A percentile compares a stretch with the other conserved stretches of the same genome.
Evolutionary conservation across 352 stramenopile species (phyloP).

Genomic region (Phytophthora europaea): DNA sequence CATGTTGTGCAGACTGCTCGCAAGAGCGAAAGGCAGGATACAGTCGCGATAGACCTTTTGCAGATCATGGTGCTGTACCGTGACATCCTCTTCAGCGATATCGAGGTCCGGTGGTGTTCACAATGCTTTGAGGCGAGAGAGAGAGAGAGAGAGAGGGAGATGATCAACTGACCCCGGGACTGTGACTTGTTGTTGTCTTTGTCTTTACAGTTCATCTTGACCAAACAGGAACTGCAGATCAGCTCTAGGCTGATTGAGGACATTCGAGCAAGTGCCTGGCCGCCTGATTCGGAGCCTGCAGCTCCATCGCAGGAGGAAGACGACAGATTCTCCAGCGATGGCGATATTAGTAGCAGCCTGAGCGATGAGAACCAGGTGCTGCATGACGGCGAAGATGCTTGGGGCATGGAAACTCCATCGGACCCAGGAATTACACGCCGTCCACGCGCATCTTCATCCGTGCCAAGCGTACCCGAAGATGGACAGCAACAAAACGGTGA

Average conservation of each 20-base stretch:
- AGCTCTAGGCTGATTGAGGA: slow-evolving; percentile 27
- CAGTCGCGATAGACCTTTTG: slow-evolving; percentile 58
- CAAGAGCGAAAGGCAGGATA: slow-evolving; percentile 53
- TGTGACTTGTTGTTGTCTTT: background rate
- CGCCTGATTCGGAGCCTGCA: slow-evolving; percentile 21
- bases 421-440: slow-evolving; percentile 13
- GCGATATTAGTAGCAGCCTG: slow-evolving; percentile 29
- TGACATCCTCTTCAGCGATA: slow-evolving; percentile 75
- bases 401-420: slow-evolving; percentile 13
- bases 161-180: background rate
- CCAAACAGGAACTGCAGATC: slow-evolving; percentile 60
- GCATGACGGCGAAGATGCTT: slow-evolving; percentile 23
- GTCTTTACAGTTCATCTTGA: slow-evolving; percentile 52
- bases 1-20: slow-evolving; percentile 40
- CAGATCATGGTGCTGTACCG: slow-evolving; percentile 71
- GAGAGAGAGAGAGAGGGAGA: no score
- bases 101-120: slow-evolving; percentile 54
- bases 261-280: slow-evolving; percentile 23
- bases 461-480: slow-evolving; percentile 21
- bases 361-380: slow-evolving; percentile 35
- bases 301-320: slow-evolving; percentile 31
- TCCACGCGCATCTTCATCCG: slow-evolving; percentile 28
- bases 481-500: slow-evolving; percentile 12
- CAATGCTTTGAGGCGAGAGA: background rate
- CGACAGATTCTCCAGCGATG: slow-evolving; percentile 40